These are phyloP conservation scores for Xylaria sp. DNA, from an alignment of 2,329 filamentous ascomycete species.

Conservation along the genomic window DNA sequence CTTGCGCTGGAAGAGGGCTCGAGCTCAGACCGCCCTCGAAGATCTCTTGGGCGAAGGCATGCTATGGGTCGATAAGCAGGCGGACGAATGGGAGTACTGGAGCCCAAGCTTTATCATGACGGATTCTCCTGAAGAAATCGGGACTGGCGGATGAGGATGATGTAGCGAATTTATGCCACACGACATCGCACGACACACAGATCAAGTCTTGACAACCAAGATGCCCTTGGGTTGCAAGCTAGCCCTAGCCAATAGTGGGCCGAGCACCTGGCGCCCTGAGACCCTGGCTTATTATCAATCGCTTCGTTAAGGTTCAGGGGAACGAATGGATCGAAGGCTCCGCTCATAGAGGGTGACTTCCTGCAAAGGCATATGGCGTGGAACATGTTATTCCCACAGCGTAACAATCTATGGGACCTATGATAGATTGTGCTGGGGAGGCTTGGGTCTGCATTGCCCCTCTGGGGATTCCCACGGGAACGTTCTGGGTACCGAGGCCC, in stretches of 20 bases:
- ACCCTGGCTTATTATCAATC: background rate
- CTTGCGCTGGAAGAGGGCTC: slow-evolving; percentile 80
- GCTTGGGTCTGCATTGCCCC: too few species aligned
- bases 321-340: background rate
- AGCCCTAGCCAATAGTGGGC: background rate
- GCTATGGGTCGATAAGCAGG: slow-evolving; percentile 92
- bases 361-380: too few species aligned
- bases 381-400: background rate
- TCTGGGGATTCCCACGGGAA: too few species aligned
- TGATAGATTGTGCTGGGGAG: too few species aligned
- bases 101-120: slow-evolving; percentile 72
- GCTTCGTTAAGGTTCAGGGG: background rate
- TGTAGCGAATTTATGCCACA: background rate
- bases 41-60: slow-evolving; percentile 88
- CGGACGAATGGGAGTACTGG: slow-evolving; percentile 91
- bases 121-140: slow-evolving; percentile 29
- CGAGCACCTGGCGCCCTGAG: background rate
- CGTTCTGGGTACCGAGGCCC: too few species aligned
- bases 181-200: background rate
- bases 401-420: background rate
- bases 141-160: slow-evolving; percentile 30
- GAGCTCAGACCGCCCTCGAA: slow-evolving; percentile 88
- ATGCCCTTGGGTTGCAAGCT: background rate
- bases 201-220: background rate
- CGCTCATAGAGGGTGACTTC: background rate